Conservation (phyloP, 2,329 filamentous ascomycete genomes). For the Incumbomyces lentus region DNA sequence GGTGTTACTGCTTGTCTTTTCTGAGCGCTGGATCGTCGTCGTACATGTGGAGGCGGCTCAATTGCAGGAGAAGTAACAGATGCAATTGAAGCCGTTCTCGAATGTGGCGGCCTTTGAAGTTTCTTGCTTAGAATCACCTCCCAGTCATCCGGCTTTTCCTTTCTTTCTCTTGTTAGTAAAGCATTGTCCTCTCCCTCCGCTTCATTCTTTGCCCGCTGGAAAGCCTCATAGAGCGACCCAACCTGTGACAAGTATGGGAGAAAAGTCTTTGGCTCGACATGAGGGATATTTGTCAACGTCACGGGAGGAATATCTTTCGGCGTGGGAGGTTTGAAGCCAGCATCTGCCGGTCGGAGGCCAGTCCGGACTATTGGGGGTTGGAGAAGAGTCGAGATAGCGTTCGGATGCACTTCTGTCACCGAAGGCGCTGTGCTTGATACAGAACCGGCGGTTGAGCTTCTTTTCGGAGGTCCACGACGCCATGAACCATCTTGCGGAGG, state of each 20-base stretch:
- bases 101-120: slow-evolving; percentile 30
- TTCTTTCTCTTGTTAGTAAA: slow-evolving; percentile 36
- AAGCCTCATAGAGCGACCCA: slow-evolving; percentile 76
- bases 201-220: slow-evolving; percentile 71
- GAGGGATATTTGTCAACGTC: slow-evolving; percentile 74
- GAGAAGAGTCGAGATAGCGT: slow-evolving; percentile 90
- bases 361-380: slow-evolving; percentile 84
- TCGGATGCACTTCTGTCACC: slow-evolving; percentile 66
- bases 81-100: slow-evolving; percentile 30
- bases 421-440: slow-evolving; percentile 50
- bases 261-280: slow-evolving; percentile 70
- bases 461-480: slow-evolving; percentile 36
- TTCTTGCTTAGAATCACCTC: slow-evolving; percentile 38
- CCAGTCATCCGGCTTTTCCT: slow-evolving; percentile 38
- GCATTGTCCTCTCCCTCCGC: slow-evolving; percentile 52
- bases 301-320: slow-evolving; percentile 87
- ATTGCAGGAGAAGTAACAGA: slow-evolving; percentile 36
- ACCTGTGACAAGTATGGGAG: slow-evolving; percentile 76
- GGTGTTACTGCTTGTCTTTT: slow-evolving; percentile 67
- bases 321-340: slow-evolving; percentile 69
- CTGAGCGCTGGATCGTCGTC: slow-evolving; percentile 43
- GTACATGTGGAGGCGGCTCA: slow-evolving; percentile 28
- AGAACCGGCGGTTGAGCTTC: slow-evolving; percentile 79
- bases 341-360: slow-evolving; percentile 68
- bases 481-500: slow-evolving; percentile 10